Base-by-base conservation (phyloP, 371 early-diverging fungal species). In the Haplosporangium sp. region DNA sequence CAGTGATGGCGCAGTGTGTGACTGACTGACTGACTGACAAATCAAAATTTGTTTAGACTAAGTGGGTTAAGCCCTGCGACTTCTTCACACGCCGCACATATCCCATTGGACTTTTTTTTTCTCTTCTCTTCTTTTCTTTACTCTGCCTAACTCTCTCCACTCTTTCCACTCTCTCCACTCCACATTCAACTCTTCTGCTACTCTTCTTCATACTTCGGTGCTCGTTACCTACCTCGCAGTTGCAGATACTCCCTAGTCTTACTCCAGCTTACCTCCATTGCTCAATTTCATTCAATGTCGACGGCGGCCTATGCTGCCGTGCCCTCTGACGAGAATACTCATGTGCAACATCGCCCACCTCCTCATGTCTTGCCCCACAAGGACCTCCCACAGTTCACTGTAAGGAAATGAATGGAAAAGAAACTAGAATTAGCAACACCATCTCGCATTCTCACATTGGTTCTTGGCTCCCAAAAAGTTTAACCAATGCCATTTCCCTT, bases 361-460 rank as follows among this genome's bases (percentile, higher is more conserved):
- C 40, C 52, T 6, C 59, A 54, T 16, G 14, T 29, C 29, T 29
- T 60, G 11, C 67, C 67, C 10, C 62, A 69, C 8, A 48, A 75
- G 51, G 63, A 69, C 62, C 59, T 69, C 12, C 76, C 76, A 8
- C 76, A 75, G 46, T 75, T 75, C 51, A 75, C 76, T 14, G 76
- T 75, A 69, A 58, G 67, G 18, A 29, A 36, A 1, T 13, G 45
- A 51, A 13, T 0, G 20, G 20, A 55, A 37, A 55, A 55, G 4
- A 55, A 21, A 55, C 18, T 20, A 13, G 18, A 9, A n/a, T 51
- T 51, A 20, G 10, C 16, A 10, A 10, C 51, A 9, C 16, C 13
- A 16, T 51, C 51, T 16, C 13, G 10, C 10, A 20, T 16, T 9
- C 11, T 29, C 10, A 36, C 37, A 21, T 55, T 23, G 14, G 4